phyloP scores from a whole-genome alignment of 352 stramenopile genomes.

The Globisporangium ultimum region DNA sequence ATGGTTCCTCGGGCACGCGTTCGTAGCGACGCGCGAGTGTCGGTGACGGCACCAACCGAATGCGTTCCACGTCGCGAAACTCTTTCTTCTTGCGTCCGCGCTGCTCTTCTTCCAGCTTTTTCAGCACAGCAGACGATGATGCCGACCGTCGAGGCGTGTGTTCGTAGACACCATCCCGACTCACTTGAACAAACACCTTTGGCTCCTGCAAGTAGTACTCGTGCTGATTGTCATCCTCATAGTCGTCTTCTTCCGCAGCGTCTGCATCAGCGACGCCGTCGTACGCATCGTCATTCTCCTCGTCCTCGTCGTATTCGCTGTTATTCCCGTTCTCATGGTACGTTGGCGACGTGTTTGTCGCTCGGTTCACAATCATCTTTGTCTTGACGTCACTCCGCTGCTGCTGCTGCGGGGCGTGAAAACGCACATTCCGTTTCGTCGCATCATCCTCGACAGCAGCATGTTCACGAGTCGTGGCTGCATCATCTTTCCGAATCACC shows the following conservation, averaged over 20 bases:
- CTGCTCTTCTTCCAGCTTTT: constrained; percentile 33
- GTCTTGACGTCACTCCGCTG: constrained; percentile 9
- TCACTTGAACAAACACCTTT: constrained; percentile 48
- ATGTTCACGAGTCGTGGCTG: background rate
- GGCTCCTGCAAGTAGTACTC: constrained; percentile 32
- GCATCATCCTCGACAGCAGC: constrained; percentile 9
- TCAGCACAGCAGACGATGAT: constrained; percentile 27
- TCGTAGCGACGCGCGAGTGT: constrained; percentile 44
- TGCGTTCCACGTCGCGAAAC: constrained; percentile 38
- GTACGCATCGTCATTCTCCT: constrained; percentile 21
- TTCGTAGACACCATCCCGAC: constrained; percentile 34
- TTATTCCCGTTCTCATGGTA: constrained; percentile 20
- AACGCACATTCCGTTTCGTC: constrained; percentile 13
- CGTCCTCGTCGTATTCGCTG: constrained; percentile 20
- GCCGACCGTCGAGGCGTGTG: constrained; percentile 9
- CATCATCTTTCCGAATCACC: constrained; percentile 35
- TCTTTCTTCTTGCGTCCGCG: constrained; percentile 22
- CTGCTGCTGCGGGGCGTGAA: constrained; percentile 15
- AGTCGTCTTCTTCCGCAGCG: constrained; percentile 13
- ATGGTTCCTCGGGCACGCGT: constrained; percentile 19
- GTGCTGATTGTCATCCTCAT: constrained; percentile 13
- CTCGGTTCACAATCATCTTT: constrained; percentile 14
- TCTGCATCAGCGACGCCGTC: constrained; percentile 12
- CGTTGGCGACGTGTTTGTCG: constrained; percentile 18
- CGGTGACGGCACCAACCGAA: constrained; percentile 43